A percentile compares a stretch with the other conserved stretches of the same genome.
Conservation (phyloP, 139 green algal genomes). For the Edaphochlamys debaryana region DNA sequence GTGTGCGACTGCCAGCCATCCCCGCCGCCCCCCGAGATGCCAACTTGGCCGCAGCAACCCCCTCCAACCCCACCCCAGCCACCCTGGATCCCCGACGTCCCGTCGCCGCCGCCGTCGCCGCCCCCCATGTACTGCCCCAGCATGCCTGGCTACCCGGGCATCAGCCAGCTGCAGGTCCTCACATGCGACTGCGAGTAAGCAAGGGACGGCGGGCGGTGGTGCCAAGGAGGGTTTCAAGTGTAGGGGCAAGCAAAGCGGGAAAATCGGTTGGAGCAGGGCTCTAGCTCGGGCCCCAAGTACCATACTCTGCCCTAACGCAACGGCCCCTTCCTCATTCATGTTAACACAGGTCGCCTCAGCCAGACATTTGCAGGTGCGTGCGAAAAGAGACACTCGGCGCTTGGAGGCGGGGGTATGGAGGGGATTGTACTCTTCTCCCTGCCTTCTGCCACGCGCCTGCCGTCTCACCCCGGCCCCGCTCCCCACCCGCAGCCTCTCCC, state of each 20-base stretch:
- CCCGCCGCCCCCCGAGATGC: too few species aligned
- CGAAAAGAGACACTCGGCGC: not conserved
- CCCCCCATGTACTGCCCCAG: constrained; percentile 18
- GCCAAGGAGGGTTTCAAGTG: too few species aligned
- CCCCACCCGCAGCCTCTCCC: not conserved
- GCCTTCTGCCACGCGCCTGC: not conserved
- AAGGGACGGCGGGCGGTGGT: not conserved
- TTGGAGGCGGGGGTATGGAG: not conserved
- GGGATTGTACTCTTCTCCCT: not conserved
- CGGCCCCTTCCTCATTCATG: too few species aligned
- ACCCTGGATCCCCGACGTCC: not conserved
- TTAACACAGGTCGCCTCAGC: not conserved
- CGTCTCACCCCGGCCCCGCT: too few species aligned
- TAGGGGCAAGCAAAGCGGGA: not conserved
- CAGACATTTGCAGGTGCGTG: not conserved
- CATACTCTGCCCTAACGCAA: too few species aligned
- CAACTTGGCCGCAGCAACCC: not conserved
- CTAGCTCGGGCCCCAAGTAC: too few species aligned
- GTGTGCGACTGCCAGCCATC: too few species aligned
- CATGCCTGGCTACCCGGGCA: constrained; percentile 1
- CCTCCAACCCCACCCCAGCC: too few species aligned
- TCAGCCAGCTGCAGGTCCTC: not conserved
- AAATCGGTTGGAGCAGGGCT: too few species aligned
- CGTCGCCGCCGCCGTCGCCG: not conserved
- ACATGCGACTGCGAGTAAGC: not conserved